Base-by-base conservation (phyloP, 1,284 basidiomycete genomes). In the Meira nashicola region DNA sequence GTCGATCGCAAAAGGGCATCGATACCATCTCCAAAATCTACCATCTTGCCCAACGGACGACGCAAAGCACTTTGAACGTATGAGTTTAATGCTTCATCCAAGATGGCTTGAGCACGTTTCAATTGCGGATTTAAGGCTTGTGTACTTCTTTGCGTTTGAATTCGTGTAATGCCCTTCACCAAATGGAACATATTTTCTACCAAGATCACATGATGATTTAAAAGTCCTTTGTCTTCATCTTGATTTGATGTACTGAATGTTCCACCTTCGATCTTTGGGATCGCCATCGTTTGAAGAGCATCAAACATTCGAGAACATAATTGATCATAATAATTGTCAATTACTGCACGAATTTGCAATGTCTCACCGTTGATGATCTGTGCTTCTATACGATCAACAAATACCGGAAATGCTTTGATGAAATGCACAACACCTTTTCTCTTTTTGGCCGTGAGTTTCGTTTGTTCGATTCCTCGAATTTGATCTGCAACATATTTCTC, bases 111-210 rank as follows among this genome's bases (percentile, higher is more conserved):
- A 0, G 92, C 93, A 56, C 85, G 84, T 66, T 85, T 84, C 46
- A 87, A 81, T 72, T 90, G 92, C 0, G 81, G 80, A 8, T 81
- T 80, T 4, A 93, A 84, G 0, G 78, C 69, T 1, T 68, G 53
- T 9, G 15, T 50, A 4, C 70, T 64, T 8, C 62, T 60, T 52
- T 64, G 62, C 10, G 54, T 57, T 15, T 58, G 85, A 65, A 87
- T 80, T 64, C 84, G 85, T 0, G 85, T 84, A 28, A 89, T 85
- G 74, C 94, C 91, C 0, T 87, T 85, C 41, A 91, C 84, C 74
- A 96, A 93, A 75, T 90, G 87, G 68, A 92, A 89, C 90, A 94
- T 93, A 76, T 98, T 98, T 79, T 96, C 94, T 62, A 97, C 90
- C 66, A 98, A 83, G 70, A 96, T 88, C 67, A 97, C 90, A 74